Base-by-base conservation (phyloP, 1,284 basidiomycete species). In the Amylostereum areolatum region DNA sequence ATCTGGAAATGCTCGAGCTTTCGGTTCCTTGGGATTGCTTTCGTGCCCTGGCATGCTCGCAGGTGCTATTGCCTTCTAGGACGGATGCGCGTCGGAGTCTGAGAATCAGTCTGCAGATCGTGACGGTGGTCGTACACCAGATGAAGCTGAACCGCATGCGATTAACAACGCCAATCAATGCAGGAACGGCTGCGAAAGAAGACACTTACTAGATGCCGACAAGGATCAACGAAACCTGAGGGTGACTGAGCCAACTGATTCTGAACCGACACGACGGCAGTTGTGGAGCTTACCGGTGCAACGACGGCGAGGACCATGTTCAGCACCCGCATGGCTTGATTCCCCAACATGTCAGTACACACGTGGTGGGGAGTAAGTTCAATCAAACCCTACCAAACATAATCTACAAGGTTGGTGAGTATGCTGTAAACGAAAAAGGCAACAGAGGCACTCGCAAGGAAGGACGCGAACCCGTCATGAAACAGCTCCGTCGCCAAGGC, bases 51-150 rank as follows among this genome's bases (percentile, higher is more conserved):
- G 18, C 18, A 18, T 18, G 18, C 18, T 18, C 18, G 18, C 18
- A 18, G 18, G 18, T 18, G 18, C 18, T 18, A 18, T 18, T 18
- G 18, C 18, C 18, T 18, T 18, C 18, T 18, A 18, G 18, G 18
- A 18, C 18, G 18, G 18, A 18, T 18, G 18, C 18, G 18, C 18
- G 18, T 18, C 71, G 66, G 10, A 72, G 52, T 43, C 70, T 65
- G 42, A 74, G 48, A 25, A 74, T 59, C 36, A 74, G 64, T 8
- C 63, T 64, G 3, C 67, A 60, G 12, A 69, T 58, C 11, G 68
- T 68, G 3, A 70, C 57, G 31, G 68, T 71, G 34, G 61, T 63
- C 5, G 63, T 43, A 45, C 66, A 65, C 69, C 70, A 74, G 7
- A 71, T 52, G 54, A 73, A 68, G 51, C 73, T 75, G 47, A 6